A percentile compares a stretch with the other conserved stretches of the same genome.
Evolutionary conservation across 73 alveolate species (phyloP).

Genomic region (Stentor coeruleus): DNA sequence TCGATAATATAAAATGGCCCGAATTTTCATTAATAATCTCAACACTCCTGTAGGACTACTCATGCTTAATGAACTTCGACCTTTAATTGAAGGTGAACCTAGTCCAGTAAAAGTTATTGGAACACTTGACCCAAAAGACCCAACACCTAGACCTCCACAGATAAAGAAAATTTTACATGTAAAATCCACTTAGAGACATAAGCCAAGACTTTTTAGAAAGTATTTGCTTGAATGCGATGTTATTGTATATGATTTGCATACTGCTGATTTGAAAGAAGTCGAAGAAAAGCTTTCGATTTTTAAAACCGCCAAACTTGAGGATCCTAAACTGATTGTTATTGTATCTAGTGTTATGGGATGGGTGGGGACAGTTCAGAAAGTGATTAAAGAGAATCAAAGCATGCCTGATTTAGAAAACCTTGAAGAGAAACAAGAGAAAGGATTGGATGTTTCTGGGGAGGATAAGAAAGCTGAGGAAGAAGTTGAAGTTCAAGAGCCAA

Average conservation of each 20-base stretch:
- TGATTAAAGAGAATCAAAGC: constrained; percentile 50
- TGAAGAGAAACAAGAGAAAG: constrained; percentile 13
- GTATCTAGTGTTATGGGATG: constrained; percentile 79
- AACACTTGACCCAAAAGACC: constrained; percentile 54
- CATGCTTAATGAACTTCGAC: constrained; percentile 37
- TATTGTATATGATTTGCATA: constrained; percentile 55
- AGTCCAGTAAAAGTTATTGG: constrained; percentile 48
- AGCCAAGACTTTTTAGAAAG: constrained; percentile 47
- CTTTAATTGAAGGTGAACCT: constrained; percentile 36
- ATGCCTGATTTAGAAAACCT: constrained; percentile 22
- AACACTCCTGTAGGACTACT: constrained; percentile 47
- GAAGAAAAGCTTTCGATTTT: constrained; percentile 53
- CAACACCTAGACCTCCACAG: constrained; percentile 53
- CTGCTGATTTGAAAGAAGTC: constrained; percentile 47
- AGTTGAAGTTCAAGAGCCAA: constrained; percentile 33
- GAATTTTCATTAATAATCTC: constrained; percentile 47
- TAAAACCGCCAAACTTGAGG: constrained; percentile 37
- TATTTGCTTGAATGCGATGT: constrained; percentile 51
- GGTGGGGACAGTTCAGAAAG: constrained; percentile 80
- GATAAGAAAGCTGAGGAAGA: constrained; percentile 14
- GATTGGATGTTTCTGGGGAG: not conserved
- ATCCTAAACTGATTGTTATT: constrained; percentile 50
- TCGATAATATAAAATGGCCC: constrained; percentile 11
- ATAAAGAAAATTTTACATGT: constrained; percentile 41
- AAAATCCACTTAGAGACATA: constrained; percentile 33